These are phyloP conservation scores for Mollisia scopiformis DNA, from an alignment of 2,329 filamentous ascomycete species.

Conservation along the genomic window DNA sequence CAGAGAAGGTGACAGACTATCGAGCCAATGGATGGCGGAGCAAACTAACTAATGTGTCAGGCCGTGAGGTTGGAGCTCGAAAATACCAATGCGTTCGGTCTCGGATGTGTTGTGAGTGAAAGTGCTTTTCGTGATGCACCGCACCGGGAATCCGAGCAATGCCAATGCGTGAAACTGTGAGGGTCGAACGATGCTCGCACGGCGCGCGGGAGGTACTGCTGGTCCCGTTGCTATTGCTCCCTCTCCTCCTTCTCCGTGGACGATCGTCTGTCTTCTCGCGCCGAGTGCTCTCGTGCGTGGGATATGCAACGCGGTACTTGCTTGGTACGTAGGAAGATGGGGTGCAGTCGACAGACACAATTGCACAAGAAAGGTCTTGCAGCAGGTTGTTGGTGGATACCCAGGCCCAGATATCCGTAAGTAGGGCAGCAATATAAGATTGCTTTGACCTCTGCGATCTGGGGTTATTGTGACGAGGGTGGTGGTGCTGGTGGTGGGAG, in stretches of 20 bases:
- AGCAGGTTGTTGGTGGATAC: background rate
- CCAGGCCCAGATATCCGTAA: background rate
- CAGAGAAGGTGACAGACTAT: conserved; percentile 9
- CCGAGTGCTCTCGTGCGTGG: background rate
- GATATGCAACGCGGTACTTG: background rate
- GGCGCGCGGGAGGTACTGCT: background rate
- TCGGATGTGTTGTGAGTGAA: conserved; percentile 25
- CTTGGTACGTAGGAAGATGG: background rate
- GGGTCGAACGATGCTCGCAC: conserved; percentile 10
- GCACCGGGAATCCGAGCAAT: conserved; percentile 25
- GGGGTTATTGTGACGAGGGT: conserved; percentile 8
- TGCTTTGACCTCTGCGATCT: conserved; percentile 18
- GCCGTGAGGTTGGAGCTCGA: conserved; percentile 16
- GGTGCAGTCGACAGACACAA: background rate
- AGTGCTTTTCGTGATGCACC: conserved; percentile 24
- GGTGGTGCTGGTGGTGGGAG: background rate
- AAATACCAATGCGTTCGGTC: conserved; percentile 32
- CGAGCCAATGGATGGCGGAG: conserved; percentile 20
- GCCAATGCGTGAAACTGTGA: conserved; percentile 31
- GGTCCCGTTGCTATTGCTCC: background rate
- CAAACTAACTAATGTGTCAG: conserved; percentile 30
- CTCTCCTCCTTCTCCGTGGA: background rate
- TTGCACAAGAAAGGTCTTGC: background rate
- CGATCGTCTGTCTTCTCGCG: no score
- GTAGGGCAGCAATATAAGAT: conserved; percentile 10